Base-by-base conservation (phyloP, 495 filamentous ascomycete genomes). In the Penicillium canescens region DNA sequence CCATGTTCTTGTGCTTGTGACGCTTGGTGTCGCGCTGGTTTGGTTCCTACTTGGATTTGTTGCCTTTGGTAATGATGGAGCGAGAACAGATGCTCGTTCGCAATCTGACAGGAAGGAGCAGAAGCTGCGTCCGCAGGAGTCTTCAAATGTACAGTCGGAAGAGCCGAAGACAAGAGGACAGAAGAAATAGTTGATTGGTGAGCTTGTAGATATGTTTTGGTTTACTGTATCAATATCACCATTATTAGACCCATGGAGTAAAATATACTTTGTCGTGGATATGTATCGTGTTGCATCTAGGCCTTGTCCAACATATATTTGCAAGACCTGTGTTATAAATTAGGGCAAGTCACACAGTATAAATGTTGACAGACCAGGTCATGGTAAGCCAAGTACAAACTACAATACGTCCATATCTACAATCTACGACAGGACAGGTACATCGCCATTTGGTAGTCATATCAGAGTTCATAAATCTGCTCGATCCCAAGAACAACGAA, bases 1-100 rank as follows among this genome's bases (percentile, higher is more conserved):
- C 3, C 91, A 98, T 69, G 70, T 88, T 10, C 50, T 90, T 41
- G 82, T 90, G 61, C 37, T 92, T 7, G 70, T 88, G 24, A 82
- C 83, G 1, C 14, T 69, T 26, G 28, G 68, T 14, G 42, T 66
- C 45, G 44, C 56, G 23, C 38, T 66, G 6, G 44, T 57, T 46
- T 53, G 51, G 50, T 12, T 57, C 20, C 14, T 58, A 7, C 18
- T 28, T 33, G 24, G n/a, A 6, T 34, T 52, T 11, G 8, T 41
- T 26, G 37, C n/a, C 16, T 12, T 26, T 36, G 46, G 21, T 13
- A 21, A 20, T 14, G 31, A 35, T 38, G 16, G 8, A 16, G 4
- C 9, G 39, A 38, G 24, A n/a, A 4, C 34, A n/a, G 6, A 20
- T 37, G 2, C 34, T 26, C n/a, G 18, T 23, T 2, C 12, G 7